Base-by-base conservation (phyloP, 345 rosid genomes). In the Eucalyptus pauciflora region DNA sequence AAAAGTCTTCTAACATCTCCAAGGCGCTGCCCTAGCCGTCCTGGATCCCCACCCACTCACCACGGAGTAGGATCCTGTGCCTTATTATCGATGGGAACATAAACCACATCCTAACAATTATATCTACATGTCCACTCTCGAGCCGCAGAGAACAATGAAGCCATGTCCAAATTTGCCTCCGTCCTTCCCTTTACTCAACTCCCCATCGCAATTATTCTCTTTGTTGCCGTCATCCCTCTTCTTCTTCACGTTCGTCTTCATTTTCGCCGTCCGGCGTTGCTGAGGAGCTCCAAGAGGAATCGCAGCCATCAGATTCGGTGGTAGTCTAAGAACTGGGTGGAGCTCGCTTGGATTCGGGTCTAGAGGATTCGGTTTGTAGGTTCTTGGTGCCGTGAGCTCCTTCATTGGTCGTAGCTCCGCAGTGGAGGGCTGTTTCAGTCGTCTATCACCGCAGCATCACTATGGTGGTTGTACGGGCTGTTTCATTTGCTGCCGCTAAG, bases 1-100 rank as follows among this genome's bases (percentile, higher is more conserved):
- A 52, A 52, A 52, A 52, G 5, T 2, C 58, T 52, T 7, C 10
- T 52, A 20, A 52, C 10, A 20, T 52, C 25, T 52, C 2, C 0
- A 52, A 2, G 8, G 25, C 5, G 4, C 10, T 18, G 2, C 58
- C 56, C 1, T 4, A 0, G 25, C 58, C 58, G 20, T 52, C 58
- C 10, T 0, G 5, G 10, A 52, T 52, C 58, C 0, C 24, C 58
- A 17, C 22, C 22, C 54, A 51, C 54, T 17, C 22, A 51, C 22
- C 54, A 52, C 58, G 10, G 10, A 52, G 24, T 52, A 52, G 24
- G 10, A 52, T 7, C 1, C 25, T 1, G 2, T 52, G 58, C 25
- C 25, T 52, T 20, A 20, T 52, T 18, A 52, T 20, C 5, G 0
- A 52, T 20, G 58, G 58, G 58, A 20, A 18, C 58, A 52, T 24